phyloP scores from a whole-genome alignment of 805 yeast species.

The Yamadazyma endophytica region DNA sequence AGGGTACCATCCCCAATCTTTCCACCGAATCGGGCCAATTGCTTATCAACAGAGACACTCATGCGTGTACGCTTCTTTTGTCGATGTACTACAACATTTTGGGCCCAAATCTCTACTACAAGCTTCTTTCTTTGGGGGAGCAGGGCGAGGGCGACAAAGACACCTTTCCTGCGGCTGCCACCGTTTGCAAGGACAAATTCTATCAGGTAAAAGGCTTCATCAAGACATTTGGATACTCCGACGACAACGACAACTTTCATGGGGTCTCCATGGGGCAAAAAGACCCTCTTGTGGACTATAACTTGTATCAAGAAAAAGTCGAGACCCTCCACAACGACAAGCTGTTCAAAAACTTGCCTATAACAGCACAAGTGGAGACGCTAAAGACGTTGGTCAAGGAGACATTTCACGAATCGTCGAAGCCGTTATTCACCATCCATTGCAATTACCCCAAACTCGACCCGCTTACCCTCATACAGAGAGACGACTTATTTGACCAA shows the following conservation, averaged over 20 bases:
- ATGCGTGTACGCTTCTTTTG: slow-evolving; percentile 53
- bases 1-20: slow-evolving; percentile 65
- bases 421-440: slow-evolving; percentile 27
- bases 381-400: slow-evolving; percentile 16
- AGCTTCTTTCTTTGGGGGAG: slow-evolving; percentile 53
- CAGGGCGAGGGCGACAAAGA: slow-evolving; percentile 39
- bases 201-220: slow-evolving; percentile 40
- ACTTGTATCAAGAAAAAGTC: too few relatives aligned
- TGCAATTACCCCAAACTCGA: slow-evolving; percentile 36
- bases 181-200: slow-evolving; percentile 28
- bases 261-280: slow-evolving; percentile 37
- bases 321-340: neutral
- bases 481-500: slow-evolving; percentile 22
- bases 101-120: slow-evolving; percentile 59
- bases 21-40: slow-evolving; percentile 71
- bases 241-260: slow-evolving; percentile 19
- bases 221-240: slow-evolving; percentile 27
- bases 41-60: slow-evolving; percentile 52
- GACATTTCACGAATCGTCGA: slow-evolving; percentile 15
- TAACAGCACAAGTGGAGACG: slow-evolving; percentile 20
- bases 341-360: too few relatives aligned
- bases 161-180: slow-evolving; percentile 33
- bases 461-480: slow-evolving; percentile 20
- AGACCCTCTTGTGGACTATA: slow-evolving; percentile 22
- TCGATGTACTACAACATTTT: slow-evolving; percentile 62